These are phyloP conservation scores for Neurospora tetrasperma DNA, from an alignment of 495 filamentous ascomycete genomes.

Conservation along the genomic window DNA sequence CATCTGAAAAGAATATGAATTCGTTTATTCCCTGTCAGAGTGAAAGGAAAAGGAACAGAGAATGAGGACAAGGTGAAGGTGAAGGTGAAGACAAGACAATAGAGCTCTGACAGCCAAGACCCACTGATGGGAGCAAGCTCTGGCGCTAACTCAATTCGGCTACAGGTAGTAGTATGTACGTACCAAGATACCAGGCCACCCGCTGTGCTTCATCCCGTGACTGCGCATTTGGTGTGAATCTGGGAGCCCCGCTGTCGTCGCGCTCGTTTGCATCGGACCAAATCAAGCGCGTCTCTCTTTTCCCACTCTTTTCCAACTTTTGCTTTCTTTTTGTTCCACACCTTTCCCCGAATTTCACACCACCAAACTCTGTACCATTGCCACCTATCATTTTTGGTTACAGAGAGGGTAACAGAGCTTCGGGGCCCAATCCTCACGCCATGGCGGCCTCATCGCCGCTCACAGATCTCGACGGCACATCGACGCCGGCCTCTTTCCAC, in stretches of 20 bases:
- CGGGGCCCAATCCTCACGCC: not conserved
- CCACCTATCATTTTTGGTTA: not conserved
- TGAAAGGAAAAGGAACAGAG: not conserved
- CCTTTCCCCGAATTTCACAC: not conserved
- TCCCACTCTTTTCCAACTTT: not conserved
- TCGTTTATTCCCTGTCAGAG: not conserved
- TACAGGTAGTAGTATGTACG: not conserved
- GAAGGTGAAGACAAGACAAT: not conserved
- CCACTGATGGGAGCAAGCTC: not conserved
- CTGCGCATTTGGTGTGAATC: not conserved
- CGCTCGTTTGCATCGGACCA: not conserved
- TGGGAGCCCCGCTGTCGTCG: not conserved
- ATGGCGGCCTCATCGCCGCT: conserved; percentile 11
- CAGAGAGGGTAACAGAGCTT: not conserved
- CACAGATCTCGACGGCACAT: conserved; percentile 10
- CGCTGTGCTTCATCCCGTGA: not conserved
- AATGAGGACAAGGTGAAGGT: not conserved
- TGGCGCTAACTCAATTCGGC: not conserved
- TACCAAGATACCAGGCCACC: not conserved
- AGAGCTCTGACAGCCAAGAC: not conserved
- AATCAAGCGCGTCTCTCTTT: not conserved
- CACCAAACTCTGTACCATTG: not conserved
- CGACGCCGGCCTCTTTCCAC: conserved; percentile 13
- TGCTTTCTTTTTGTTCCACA: not conserved
- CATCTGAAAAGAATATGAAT: not conserved